Conservation (phyloP, 2,329 filamentous ascomycete species). For the Sclerotinia nivalis region DNA sequence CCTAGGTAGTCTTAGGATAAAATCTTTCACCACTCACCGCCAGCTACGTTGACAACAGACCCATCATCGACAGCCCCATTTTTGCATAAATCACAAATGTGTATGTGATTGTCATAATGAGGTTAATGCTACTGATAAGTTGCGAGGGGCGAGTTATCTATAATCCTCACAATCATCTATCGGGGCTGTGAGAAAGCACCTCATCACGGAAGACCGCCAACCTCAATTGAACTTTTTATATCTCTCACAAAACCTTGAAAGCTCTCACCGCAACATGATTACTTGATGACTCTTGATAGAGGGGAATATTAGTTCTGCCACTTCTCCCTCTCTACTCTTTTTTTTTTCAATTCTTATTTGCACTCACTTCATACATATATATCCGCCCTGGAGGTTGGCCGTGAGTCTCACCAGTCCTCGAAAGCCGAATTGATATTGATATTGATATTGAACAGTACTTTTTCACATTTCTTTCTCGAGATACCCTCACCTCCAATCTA, state of each 20-base stretch:
- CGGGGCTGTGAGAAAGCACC: neutral
- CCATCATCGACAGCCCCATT: conserved; percentile 11
- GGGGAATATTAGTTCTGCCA: conserved; percentile 15
- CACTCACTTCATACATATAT: neutral
- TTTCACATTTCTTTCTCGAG: neutral
- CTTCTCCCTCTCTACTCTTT: conserved; percentile 9
- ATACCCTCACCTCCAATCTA: neutral
- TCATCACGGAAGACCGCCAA: neutral
- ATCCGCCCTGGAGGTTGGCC: conserved; percentile 2
- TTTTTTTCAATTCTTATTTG: neutral
- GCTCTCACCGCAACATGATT: conserved; percentile 22
- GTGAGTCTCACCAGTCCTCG: neutral
- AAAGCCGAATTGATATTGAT: neutral
- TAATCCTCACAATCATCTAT: conserved; percentile 5
- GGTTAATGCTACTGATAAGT: conserved; percentile 17
- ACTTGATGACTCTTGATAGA: conserved; percentile 15
- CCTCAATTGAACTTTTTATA: conserved; percentile 2
- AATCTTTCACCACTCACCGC: conserved; percentile 12
- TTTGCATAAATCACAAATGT: conserved; percentile 13
- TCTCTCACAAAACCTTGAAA: conserved; percentile 12
- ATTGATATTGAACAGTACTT: neutral
- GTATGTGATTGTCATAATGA: conserved; percentile 1
- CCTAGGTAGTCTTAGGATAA: neutral
- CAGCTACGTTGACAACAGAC: conserved; percentile 18
- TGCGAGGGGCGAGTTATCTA: conserved; percentile 4